Base-by-base conservation (phyloP, 139 green algal species). In the Chlamydomonas sp. region DNA sequence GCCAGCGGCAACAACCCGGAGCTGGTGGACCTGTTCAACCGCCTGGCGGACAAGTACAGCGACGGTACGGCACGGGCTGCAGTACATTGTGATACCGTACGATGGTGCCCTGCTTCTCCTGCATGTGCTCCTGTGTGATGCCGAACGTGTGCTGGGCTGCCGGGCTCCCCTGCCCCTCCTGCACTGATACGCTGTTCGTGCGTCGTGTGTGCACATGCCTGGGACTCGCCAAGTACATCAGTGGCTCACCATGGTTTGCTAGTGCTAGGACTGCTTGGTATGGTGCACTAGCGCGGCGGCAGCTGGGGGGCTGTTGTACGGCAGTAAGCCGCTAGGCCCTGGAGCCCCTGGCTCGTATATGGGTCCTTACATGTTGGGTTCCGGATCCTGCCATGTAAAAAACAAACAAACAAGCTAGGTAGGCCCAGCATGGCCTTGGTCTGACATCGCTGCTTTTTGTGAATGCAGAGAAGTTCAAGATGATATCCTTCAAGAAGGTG, bases 11-110 rank as follows among this genome's bases (percentile, higher is more conserved):
- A 78, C 10, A 89, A 89, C 85, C 10, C 16, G 3, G 85, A 18
- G 7, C 59, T 89, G 20, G 85, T 89, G 58, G 31, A 80, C 9
- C 17, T 80, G 31, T 85, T 89, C 77, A 73, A 60, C 31, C 58
- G 73, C 77, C 17, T 85, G 6, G 58, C 63, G 77, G 77, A 85
- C 1, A 85, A 85, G 58, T 8, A 16, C 18, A 80, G 79, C 60
- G 85, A 63, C 12, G 31, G n/a, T 16, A 17, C 31, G n/a, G 58
- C 17, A 16, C 17, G 17, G 49, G 6, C 20, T 7, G 60, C 58
- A 12, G 76, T 60, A 60, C 17, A 80, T 63, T 58, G 31, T 49
- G 31, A 49, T 49, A 49, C 31, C 31, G 60, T n/a, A 80, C 17
- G 76, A 31, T 80, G 31, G 5, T 63, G 6, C 76, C 66, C 9